These are phyloP conservation scores for Fistulifera pelliculosa DNA, from an alignment of 108 stramenopile species.

Conservation along the genomic window DNA sequence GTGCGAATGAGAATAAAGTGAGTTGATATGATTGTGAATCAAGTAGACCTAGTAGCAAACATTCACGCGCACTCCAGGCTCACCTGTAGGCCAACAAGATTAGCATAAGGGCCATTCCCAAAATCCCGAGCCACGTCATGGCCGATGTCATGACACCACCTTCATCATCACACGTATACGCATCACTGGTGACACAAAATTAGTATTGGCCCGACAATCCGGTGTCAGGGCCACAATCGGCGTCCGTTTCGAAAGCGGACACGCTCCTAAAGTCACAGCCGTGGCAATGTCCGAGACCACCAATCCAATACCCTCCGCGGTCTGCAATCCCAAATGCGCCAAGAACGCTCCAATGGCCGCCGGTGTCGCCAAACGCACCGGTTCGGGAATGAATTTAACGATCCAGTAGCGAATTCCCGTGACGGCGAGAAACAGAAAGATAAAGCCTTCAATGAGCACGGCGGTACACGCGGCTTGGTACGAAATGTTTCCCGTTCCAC, in stretches of 20 bases:
- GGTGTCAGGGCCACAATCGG: conserved; percentile 47
- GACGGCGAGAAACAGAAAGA: conserved; percentile 49
- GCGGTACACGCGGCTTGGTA: conserved; percentile 52
- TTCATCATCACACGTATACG: conserved; percentile 55
- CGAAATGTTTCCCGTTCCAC: conserved; percentile 40
- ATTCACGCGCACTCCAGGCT: too few species aligned
- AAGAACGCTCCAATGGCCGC: conserved; percentile 64
- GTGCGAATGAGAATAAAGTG: too few species aligned
- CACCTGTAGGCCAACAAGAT: conserved; percentile 31
- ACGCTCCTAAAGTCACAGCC: conserved; percentile 61
- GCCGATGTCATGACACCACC: conserved; percentile 42
- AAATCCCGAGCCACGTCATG: conserved; percentile 50
- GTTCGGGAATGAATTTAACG: conserved; percentile 51
- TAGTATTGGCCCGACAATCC: conserved; percentile 22
- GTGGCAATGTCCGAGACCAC: conserved; percentile 62
- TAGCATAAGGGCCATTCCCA: conserved; percentile 43
- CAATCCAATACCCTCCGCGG: conserved; percentile 55
- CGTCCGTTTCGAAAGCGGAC: conserved; percentile 36
- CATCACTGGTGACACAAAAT: conserved; percentile 37
- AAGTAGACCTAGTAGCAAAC: too few species aligned
- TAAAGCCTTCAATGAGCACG: conserved; percentile 51
- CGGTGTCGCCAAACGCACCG: conserved; percentile 49
- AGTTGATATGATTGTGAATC: neutral
- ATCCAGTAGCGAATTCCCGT: conserved; percentile 42
- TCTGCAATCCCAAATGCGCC: conserved; percentile 62